Conservation (phyloP, 345 rosid species). For the Boechera divaricarpa region DNA sequence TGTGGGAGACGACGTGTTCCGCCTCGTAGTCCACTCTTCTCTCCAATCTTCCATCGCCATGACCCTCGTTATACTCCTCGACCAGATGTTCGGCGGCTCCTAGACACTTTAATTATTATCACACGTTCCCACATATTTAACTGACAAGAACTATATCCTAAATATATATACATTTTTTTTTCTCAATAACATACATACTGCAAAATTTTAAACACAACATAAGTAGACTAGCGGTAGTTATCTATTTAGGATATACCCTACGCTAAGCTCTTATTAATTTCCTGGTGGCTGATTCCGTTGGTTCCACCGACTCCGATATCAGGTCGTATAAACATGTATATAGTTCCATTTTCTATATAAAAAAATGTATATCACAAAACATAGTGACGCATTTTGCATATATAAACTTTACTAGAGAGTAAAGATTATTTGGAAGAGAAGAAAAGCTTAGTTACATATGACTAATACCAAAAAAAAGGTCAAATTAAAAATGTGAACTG, state of each 20-base stretch:
- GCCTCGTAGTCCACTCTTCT: conserved; percentile 61
- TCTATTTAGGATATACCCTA: neutral
- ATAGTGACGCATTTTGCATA: neutral
- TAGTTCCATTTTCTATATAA: neutral
- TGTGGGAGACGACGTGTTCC: conserved; percentile 68
- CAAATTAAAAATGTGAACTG: neutral
- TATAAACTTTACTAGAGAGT: neutral
- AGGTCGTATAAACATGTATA: neutral
- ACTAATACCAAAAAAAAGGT: neutral
- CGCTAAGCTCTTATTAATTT: neutral
- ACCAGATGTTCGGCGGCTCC: conserved; percentile 75
- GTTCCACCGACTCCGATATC: neutral
- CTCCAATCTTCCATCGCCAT: conserved; percentile 59
- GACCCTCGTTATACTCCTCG: conserved; percentile 77
- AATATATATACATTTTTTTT: neutral
- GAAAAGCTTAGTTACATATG: neutral
- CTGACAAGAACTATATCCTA: too few species aligned
- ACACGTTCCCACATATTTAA: too few species aligned
- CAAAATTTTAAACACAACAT: neutral
- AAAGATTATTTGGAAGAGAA: neutral
- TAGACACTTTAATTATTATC: neutral
- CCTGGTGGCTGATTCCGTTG: neutral
- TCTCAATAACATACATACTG: neutral
- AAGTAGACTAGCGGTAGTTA: neutral
- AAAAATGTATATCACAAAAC: neutral